phyloP scores from a whole-genome alignment of 1,284 basidiomycete species.

The Volvariella surrecta region DNA sequence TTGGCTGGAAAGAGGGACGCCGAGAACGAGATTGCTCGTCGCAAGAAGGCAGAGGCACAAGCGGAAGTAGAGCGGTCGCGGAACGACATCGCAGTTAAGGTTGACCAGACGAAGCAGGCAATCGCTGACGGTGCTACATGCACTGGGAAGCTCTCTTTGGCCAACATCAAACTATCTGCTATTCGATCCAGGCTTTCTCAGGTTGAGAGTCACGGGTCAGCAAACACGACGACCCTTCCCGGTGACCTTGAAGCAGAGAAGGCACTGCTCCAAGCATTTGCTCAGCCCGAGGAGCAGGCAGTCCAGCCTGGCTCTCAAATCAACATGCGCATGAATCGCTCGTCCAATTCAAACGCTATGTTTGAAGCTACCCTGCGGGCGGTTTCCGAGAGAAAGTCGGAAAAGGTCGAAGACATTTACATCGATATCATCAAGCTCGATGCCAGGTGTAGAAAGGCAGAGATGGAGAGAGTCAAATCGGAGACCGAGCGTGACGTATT shows the following conservation, averaged over 20 bases:
- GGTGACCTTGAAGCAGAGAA: conserved; percentile 67
- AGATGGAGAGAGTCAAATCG: conserved; percentile 67
- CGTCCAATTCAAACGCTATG: conserved; percentile 70
- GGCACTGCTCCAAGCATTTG: conserved; percentile 60
- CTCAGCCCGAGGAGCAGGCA: conserved; percentile 62
- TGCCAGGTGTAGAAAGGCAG: conserved; percentile 55
- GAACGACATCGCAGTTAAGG: conserved; percentile 59
- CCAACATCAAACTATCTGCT: conserved; percentile 62
- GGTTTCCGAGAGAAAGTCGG: conserved; percentile 70
- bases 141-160: conserved; percentile 66
- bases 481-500: conserved; percentile 66
- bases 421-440: conserved; percentile 69
- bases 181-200: conserved; percentile 63
- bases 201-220: conserved; percentile 40
- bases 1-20: conserved; percentile 58
- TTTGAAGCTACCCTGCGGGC: conserved; percentile 80
- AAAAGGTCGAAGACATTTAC: conserved; percentile 70
- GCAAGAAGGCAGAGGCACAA: conserved; percentile 61
- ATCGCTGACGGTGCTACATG: conserved; percentile 76
- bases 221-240: conserved; percentile 33
- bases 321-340: conserved; percentile 53
- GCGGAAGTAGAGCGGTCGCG: conserved; percentile 65
- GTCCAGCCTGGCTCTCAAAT: conserved; percentile 54
- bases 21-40: conserved; percentile 54
- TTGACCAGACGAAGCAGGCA: conserved; percentile 56